Base-by-base conservation (phyloP, 176 grass and related monocot species). In the Stipa capillata region DNA sequence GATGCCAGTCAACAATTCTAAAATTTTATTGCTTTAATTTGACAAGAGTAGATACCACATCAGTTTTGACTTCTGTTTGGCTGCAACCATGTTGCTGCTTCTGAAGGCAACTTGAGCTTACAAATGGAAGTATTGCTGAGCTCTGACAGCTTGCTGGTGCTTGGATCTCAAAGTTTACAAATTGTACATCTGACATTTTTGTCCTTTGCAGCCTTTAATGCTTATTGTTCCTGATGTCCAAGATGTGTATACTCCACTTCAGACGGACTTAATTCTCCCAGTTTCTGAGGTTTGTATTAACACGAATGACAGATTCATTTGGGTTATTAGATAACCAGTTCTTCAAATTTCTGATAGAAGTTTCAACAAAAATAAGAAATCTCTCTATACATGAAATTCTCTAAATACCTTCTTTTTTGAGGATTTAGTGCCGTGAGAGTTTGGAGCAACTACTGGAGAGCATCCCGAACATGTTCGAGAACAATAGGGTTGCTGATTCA, bases 211-310 rank as follows among this genome's bases (percentile, higher is more conserved):
- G 93, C 90, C 93, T 79, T 79, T 97, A 56, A 97, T 97, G 93
- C 85, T 97, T 53, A 90, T 93, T 74, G 90, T 97, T 77, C 93
- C 93, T 53, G 93, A 97, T 39, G 63, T 90, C 27, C 79, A 97
- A 84, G 90, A 93, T 88, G 93, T 97, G 55, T 97, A 97, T 66
- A 93, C 90, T 44, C 90, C 93, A 40, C 85, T 97, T 67, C 90
- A 92, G 57, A 86, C 88, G 13, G 85, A 97, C 71, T 21, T 97
- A 60, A 90, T 93, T 79, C 87, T 97, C 82, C 90, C 69, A 71
- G 58, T 97, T 84, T 73, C 85, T 3, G 90, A 92, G 93, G 93
- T 92, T 86, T 90, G 87, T 60, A 29, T 79, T 77, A 42, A 56
- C 78, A 34, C 9, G 25, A 49, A 36, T 60, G 57, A 41, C 24